Conservation (phyloP, 1,284 basidiomycete species). For the Singerocomus inundabilis region DNA sequence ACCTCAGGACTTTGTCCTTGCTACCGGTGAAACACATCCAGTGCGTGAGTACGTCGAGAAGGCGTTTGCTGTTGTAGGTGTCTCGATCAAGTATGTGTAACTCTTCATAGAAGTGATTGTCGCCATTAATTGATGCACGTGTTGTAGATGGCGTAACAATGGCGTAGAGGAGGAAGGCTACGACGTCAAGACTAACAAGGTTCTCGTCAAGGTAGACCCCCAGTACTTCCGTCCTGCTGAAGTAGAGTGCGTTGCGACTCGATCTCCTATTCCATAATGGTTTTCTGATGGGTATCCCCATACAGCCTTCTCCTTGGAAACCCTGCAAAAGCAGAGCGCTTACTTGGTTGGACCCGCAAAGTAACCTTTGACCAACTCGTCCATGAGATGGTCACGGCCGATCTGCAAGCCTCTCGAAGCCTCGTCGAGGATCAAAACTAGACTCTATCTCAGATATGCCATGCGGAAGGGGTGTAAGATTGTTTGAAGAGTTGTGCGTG, state of each 20-base stretch:
- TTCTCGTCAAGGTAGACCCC: conserved; percentile 78
- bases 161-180: conserved; percentile 77
- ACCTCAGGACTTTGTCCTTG: conserved; percentile 87
- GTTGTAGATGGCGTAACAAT: conserved; percentile 66
- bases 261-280: background rate
- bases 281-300: conserved; percentile 10
- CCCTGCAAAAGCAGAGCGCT: conserved; percentile 80
- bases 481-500: background rate
- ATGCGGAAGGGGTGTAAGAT: background rate
- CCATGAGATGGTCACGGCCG: conserved; percentile 84
- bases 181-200: conserved; percentile 62
- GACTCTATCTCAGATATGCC: background rate
- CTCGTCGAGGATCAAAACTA: conserved; percentile 81
- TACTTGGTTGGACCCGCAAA: conserved; percentile 84
- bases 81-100: conserved; percentile 55
- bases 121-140: background rate
- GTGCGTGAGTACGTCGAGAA: conserved; percentile 90
- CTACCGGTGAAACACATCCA: conserved; percentile 88
- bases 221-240: conserved; percentile 88
- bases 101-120: background rate
- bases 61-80: conserved; percentile 68
- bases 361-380: conserved; percentile 81
- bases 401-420: conserved; percentile 66
- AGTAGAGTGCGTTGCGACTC: conserved; percentile 70
- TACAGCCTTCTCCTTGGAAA: conserved; percentile 73